Conservation (phyloP, 1,139 yeast genomes). For the Protomyces macrosporus region DNA sequence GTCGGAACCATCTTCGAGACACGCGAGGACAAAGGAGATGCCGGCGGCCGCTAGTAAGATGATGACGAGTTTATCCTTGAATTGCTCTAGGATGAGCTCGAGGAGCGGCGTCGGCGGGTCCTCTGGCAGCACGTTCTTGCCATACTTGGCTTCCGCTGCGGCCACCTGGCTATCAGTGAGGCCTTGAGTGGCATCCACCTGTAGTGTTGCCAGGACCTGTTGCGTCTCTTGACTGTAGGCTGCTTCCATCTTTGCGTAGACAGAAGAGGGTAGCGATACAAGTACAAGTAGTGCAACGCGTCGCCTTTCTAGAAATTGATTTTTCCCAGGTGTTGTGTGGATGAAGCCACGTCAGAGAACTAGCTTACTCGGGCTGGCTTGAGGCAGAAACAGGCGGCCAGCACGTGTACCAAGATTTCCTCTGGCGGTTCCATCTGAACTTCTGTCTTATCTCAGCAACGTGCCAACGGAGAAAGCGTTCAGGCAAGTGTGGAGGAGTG, state of each 20-base stretch:
- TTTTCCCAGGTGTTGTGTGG: no score
- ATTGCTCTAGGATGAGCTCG: constrained; percentile 40
- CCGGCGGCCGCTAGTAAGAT: constrained; percentile 42
- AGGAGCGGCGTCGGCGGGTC: constrained; percentile 41
- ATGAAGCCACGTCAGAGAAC: no score
- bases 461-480: no score
- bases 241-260: constrained; percentile 32
- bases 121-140: constrained; percentile 37
- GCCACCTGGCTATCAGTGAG: constrained; percentile 34
- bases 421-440: no score
- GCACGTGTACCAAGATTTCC: no score
- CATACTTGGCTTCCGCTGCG: constrained; percentile 33
- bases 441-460: no score
- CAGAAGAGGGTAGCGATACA: no score
- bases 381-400: no score
- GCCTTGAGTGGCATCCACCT: constrained; percentile 34
- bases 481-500: no score
- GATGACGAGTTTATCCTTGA: constrained; percentile 42
- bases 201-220: constrained; percentile 34
- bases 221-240: constrained; percentile 33
- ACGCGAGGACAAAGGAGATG: constrained; percentile 41
- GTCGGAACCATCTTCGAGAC: constrained; percentile 39
- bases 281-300: no score
- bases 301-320: no score
- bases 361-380: no score